phyloP scores from a whole-genome alignment of 768 basidiomycete genomes.

The Butyriboletus loyo region DNA sequence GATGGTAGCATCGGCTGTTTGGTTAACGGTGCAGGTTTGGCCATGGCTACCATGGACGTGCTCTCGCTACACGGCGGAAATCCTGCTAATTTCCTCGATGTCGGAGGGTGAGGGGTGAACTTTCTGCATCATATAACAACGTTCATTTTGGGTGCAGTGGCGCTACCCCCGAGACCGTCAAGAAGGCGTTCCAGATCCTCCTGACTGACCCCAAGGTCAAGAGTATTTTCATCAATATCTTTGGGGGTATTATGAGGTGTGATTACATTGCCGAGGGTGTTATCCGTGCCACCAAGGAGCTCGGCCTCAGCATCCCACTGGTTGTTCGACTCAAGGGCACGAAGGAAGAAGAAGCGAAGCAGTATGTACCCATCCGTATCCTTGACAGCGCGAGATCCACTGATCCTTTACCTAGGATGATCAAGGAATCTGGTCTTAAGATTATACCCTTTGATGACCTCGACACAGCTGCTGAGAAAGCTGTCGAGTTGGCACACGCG shows the following conservation, averaged over 20 bases:
- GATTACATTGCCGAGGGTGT: slow-evolving; percentile 98
- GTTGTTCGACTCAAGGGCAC: slow-evolving; percentile 97
- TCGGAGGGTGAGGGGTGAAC: slow-evolving; percentile 70
- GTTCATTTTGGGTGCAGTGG: slow-evolving; percentile 50
- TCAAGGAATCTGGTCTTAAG: slow-evolving; percentile 85
- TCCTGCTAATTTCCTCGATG: slow-evolving; percentile 98
- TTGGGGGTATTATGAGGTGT: slow-evolving; percentile 98
- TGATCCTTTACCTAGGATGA: slow-evolving; percentile 63
- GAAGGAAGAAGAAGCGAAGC: slow-evolving; percentile 92
- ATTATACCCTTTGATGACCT: slow-evolving; percentile 92
- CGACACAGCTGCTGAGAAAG: slow-evolving; percentile 85
- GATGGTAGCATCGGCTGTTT: slow-evolving; percentile 96
- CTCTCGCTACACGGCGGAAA: slow-evolving; percentile 92
- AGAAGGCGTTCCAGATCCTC: slow-evolving; percentile 98
- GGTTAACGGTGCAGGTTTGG: slow-evolving; percentile 97
- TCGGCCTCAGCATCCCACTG: slow-evolving; percentile 79
- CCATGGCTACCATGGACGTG: slow-evolving; percentile 99
- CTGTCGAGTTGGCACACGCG: slow-evolving; percentile 61
- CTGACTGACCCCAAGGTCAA: slow-evolving; percentile 89
- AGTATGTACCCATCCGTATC: slow-evolving; percentile 49
- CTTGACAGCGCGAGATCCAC: not conserved
- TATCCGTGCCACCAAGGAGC: slow-evolving; percentile 95
- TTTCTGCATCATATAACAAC: not conserved
- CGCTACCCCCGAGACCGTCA: slow-evolving; percentile 98
- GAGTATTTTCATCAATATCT: slow-evolving; percentile 98